Percentiles rank a stretch among this genome's conserved stretches.
Conservation (phyloP, 73 alveolate genomes). For the Tetrahymena malaccensis region DNA sequence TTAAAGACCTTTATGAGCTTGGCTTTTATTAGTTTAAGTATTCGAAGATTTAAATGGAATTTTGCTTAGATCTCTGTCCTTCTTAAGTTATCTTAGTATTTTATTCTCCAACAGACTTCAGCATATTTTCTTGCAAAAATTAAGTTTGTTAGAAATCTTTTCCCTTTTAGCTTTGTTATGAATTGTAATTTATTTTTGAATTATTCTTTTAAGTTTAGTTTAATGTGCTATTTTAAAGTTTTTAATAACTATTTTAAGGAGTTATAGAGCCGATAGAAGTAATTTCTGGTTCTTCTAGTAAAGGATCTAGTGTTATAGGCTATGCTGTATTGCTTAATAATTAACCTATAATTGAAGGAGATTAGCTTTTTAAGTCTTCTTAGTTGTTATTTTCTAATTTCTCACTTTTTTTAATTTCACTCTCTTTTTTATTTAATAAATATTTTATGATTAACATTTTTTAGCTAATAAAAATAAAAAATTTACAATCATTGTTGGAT, state of each 20-base stretch:
- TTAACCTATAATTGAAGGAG: background rate
- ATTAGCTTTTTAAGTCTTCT: background rate
- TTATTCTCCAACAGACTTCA: background rate
- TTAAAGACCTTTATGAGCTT: background rate
- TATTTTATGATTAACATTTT: too few species aligned
- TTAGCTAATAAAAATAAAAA: too few species aligned
- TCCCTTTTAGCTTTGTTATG: background rate
- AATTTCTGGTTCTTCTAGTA: background rate
- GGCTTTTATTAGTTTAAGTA: background rate
- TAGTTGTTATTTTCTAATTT: background rate
- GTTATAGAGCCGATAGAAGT: background rate
- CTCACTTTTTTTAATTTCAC: background rate
- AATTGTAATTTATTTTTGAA: background rate
- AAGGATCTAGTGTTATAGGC: background rate
- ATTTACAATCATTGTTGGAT: background rate
- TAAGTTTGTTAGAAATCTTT: background rate
- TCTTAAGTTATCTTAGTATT: background rate
- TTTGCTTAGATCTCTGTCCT: background rate
- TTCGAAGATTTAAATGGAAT: background rate
- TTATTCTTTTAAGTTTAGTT: background rate
- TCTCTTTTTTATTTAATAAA: background rate
- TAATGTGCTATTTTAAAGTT: background rate
- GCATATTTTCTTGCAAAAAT: background rate
- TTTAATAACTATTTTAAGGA: background rate
- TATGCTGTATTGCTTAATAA: background rate